Evolutionary conservation across 768 basidiomycete species (phyloP).

Genomic region (Kockovaella imperatae): DNA sequence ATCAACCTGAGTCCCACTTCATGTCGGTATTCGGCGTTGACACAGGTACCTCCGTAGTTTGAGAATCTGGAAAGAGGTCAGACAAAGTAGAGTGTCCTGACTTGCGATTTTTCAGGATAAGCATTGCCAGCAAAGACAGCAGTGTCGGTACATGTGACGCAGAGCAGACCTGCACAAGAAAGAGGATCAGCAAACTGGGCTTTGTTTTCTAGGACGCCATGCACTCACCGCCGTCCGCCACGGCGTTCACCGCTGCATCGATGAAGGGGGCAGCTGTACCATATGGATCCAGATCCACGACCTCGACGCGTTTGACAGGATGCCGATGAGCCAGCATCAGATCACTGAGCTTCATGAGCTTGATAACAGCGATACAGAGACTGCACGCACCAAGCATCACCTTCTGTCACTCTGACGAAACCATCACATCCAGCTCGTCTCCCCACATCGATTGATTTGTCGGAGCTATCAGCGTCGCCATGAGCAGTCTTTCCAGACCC

Average conservation of each 20-base stretch:
- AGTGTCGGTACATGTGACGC: constrained; percentile 80
- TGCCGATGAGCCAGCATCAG: constrained; percentile 84
- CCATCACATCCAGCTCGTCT: constrained; percentile 42
- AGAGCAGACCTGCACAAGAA: no score
- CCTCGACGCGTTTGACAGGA: constrained; percentile 68
- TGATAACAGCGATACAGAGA: background rate
- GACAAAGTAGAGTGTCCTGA: background rate
- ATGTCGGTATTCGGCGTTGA: constrained; percentile 90
- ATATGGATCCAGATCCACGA: constrained; percentile 96
- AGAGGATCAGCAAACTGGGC: background rate
- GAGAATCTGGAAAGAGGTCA: constrained; percentile 57
- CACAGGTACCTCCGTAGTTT: constrained; percentile 85
- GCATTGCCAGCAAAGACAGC: constrained; percentile 87
- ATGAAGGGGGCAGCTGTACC: constrained; percentile 96
- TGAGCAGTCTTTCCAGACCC: constrained; percentile 8
- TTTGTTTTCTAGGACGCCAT: background rate
- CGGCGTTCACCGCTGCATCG: constrained; percentile 81
- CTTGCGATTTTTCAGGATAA: constrained; percentile 92
- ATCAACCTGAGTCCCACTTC: constrained; percentile 88
- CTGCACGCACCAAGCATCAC: constrained; percentile 75
- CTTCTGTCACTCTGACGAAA: constrained; percentile 76
- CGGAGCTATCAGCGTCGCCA: constrained; percentile 8
- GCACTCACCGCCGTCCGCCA: constrained; percentile 71
- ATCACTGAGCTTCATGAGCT: constrained; percentile 50
- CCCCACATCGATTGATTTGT: constrained; percentile 17